Evolutionary conservation across 2,329 filamentous ascomycete species (phyloP), one percentile per base, ranked within the genome.

Genomic region (Bipolaris bicolor): DNA sequence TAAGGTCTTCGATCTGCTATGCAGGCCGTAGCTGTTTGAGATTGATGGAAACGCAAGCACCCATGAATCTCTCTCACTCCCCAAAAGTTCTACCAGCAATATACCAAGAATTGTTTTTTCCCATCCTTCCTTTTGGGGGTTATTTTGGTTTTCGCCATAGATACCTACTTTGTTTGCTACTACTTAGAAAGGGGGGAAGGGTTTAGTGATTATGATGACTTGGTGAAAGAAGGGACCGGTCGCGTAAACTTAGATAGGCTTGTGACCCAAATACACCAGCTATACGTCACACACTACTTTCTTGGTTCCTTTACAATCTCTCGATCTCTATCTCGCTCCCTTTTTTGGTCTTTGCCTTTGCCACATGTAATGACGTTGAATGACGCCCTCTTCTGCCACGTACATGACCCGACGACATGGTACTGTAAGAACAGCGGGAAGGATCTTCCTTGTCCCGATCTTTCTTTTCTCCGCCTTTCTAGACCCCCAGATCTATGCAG

Each of bases 1-100:
- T 20, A 34, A 40, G 29, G 40, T 36, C 15, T 20, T 24, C 6
- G 22, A 24, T 51, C 40, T 51, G 49, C 39, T 51, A 51, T 51
- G 39, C 49, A 51, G 49, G 39, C 49, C 49, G 39, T 51, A 51
- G 49, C 49, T 44, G 26, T 43, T 51, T 18, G 29, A 40, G 29
- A 15, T 33, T 24, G 24, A 24, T 24, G 13, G 13, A 36, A n/a
- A 29, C 5, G 31, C 49, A 24, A 24, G 5, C 37, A 18, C 24
- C 33, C 46, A 22, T 29, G 29, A 22, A 24, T 24, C 39, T 37
- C 46, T 26, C 16, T 36, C 26, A 34, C 44, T 33, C 31, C 46
- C 18, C 33, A 48, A 48, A 48, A 48, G 46, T 48, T 48, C 22
- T 37, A 37, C 22, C 29, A 36, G 49, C 49, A 34, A 51, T 51